A percentile compares a stretch with the other conserved stretches of the same genome.
phyloP scores from a whole-genome alignment of 352 stramenopile genomes.

The Pythium phragmiticola region DNA sequence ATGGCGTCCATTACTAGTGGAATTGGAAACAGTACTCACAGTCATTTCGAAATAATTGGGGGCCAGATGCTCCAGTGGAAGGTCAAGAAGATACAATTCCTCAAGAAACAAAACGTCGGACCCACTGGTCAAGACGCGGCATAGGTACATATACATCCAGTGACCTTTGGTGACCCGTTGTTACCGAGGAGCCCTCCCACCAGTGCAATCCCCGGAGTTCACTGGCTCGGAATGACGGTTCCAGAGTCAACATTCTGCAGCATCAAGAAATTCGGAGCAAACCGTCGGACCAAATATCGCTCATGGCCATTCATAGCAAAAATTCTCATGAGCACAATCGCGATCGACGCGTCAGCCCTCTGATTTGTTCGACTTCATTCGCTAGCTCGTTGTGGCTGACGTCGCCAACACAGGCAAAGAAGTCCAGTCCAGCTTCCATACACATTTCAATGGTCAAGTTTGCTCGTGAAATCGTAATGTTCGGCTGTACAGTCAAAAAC shows the following conservation, averaged over 20 bases:
- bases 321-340: too few species aligned
- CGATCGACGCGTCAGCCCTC: too few species aligned
- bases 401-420: background rate
- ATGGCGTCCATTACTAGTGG: slow-evolving; percentile 1
- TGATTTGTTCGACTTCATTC: background rate
- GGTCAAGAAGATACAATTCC: background rate
- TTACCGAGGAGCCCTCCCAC: background rate
- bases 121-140: background rate
- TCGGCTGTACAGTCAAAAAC: background rate
- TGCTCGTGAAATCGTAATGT: background rate
- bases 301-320: background rate
- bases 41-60: background rate
- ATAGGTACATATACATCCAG: slow-evolving; percentile 2
- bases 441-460: background rate
- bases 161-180: background rate
- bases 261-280: background rate
- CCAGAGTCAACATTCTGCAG: background rate
- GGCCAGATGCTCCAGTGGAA: slow-evolving; percentile 5
- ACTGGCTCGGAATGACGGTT: background rate
- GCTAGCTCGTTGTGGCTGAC: background rate
- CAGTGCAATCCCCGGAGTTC: background rate
- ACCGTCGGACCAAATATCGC: background rate
- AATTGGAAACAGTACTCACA: background rate
- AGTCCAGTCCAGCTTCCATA: background rate
- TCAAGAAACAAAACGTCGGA: background rate